Evolutionary conservation across 352 stramenopile species (phyloP), one percentile per base, ranked within the genome.

Genomic region (Globisporangium echinulatum): DNA sequence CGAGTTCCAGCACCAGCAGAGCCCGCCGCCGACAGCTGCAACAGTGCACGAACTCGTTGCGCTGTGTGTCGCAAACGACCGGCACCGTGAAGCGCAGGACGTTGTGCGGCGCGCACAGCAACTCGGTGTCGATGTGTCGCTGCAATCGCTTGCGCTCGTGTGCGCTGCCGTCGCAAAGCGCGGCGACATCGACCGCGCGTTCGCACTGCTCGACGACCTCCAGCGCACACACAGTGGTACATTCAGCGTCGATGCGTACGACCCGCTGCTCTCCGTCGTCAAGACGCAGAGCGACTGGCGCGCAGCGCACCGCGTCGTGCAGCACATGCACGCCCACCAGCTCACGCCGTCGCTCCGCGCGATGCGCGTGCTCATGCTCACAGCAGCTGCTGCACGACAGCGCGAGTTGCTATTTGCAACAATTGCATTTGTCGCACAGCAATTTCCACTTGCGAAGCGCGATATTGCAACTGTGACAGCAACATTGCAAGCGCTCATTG

Each of bases 241-340:
- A 19, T 71, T 82, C 48, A 61, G 59, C 8, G 39, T 44, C 4
- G 36, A 50, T 7, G 57, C 72, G 5, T 90, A 88, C 54, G 75
- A 85, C 44, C 70, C 77, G 46, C 50, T 92, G 52, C 54, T 92
- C 44, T 71, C 70, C 7, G 71, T 78, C 17, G 67, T 89, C 40
- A 87, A 90, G 48, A 38, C 59, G 5, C 71, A 82, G 50, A 64
- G 74, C n/a, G 79, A 92, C 70, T 90, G 78, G 77, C 69, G 77
- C 19, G 74, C 60, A 47, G 74, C 75, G 1, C 77, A 86, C 39
- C 63, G 70, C 39, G 69, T 67, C 8, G 77, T 92, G 49, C 67
- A 80, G 43, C 77, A 89, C 56, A 88, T 92, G 82, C 72, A 88
- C 56, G 52, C 74, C 44, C 59, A 85, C 33, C 56, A 69, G 14